Conservation (phyloP, 257 asterid genomes). For the Rauvolfia tetraphylla region DNA sequence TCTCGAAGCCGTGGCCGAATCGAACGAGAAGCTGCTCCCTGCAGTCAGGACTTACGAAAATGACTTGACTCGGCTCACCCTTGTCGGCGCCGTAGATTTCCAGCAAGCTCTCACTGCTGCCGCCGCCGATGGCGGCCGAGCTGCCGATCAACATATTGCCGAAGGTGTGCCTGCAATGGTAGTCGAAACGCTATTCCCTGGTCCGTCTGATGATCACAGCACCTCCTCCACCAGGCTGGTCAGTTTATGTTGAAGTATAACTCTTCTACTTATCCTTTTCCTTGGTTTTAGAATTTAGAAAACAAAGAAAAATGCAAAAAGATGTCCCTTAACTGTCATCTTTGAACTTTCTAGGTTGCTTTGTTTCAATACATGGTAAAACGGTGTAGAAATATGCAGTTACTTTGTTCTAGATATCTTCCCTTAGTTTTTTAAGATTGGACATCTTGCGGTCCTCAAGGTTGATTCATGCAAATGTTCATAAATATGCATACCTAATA, state of each 20-base stretch:
- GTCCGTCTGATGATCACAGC: conserved; percentile 47
- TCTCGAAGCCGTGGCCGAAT: conserved; percentile 48
- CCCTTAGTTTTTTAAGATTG: no score
- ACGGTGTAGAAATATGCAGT: not conserved
- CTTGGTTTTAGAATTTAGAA: not conserved
- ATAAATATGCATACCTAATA: not conserved
- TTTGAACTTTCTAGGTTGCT: not conserved
- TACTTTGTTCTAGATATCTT: no score
- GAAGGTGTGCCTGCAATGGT: conserved; percentile 65
- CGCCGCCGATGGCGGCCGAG: conserved; percentile 84
- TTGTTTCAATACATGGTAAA: not conserved
- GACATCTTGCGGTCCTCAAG: not conserved
- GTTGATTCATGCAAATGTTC: not conserved
- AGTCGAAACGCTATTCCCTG: conserved; percentile 74
- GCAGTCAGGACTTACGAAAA: conserved; percentile 76
- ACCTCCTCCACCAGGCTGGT: conserved; percentile 78
- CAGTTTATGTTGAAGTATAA: conserved; percentile 18
- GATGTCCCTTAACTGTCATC: no score
- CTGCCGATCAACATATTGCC: conserved; percentile 65
- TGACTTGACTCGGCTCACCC: conserved; percentile 62
- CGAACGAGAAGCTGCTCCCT: conserved; percentile 42
- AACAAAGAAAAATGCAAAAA: no score
- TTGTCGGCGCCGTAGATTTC: conserved; percentile 69
- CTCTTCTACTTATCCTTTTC: not conserved
- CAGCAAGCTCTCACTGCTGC: conserved; percentile 91